phyloP scores from a whole-genome alignment of 2,329 filamentous ascomycete genomes.

The Trichothecium roseum region DNA sequence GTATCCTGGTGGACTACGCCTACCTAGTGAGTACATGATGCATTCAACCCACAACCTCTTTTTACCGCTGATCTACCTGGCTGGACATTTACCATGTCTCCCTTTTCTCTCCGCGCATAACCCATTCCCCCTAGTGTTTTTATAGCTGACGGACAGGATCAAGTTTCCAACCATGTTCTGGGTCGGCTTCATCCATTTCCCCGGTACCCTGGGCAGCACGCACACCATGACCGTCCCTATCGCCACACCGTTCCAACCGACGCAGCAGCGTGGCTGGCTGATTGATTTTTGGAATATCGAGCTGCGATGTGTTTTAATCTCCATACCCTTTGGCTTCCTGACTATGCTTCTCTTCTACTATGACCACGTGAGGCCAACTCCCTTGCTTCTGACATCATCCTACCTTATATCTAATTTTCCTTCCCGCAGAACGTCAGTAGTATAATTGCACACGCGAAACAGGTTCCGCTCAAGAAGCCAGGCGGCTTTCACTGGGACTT shows the following conservation, averaged over 20 bases:
- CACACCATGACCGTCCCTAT: constrained; percentile 29
- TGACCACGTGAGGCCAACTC: constrained; percentile 31
- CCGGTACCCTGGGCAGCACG: constrained; percentile 29
- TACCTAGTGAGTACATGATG: constrained; percentile 35
- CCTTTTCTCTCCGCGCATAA: neutral
- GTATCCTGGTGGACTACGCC: constrained; percentile 39
- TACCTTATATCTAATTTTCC: too few relatives aligned
- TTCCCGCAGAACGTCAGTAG: constrained; percentile 39
- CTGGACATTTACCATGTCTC: too few relatives aligned
- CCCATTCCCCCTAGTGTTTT: neutral
- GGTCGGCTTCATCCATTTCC: constrained; percentile 42
- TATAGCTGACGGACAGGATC: too few relatives aligned
- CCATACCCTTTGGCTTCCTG: constrained; percentile 41
- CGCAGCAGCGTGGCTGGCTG: constrained; percentile 32
- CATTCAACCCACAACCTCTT: neutral
- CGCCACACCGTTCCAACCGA: constrained; percentile 34
- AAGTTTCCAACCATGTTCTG: constrained; percentile 41
- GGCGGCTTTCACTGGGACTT: constrained; percentile 53
- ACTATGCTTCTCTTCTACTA: constrained; percentile 46
- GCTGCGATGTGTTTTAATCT: constrained; percentile 40
- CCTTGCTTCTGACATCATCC: too few relatives aligned
- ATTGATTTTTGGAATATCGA: constrained; percentile 42
- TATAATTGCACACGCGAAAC: constrained; percentile 43
- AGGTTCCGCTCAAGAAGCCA: constrained; percentile 45
- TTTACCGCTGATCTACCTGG: neutral